These are phyloP conservation scores for Fagus crenata DNA, from an alignment of 306 rosid genomes.

Conservation along the genomic window DNA sequence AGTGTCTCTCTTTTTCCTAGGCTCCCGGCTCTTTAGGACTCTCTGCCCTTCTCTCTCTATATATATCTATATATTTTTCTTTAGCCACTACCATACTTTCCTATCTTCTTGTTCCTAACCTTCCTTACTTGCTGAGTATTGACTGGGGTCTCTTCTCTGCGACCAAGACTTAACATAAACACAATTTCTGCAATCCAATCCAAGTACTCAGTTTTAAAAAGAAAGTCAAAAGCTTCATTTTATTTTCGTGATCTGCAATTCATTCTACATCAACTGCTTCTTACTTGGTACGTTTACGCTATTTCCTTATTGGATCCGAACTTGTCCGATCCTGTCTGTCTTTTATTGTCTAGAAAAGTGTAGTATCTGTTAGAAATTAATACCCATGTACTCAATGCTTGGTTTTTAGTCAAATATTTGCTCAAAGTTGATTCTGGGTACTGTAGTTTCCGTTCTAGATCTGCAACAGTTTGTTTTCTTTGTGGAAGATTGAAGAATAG, in stretches of 20 bases:
- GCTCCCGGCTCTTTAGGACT: neutral
- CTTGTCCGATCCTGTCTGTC: neutral
- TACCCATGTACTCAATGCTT: neutral
- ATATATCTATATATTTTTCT: neutral
- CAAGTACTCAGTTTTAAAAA: neutral
- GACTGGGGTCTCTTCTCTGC: neutral
- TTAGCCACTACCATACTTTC: neutral
- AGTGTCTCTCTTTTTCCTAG: neutral
- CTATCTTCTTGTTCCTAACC: neutral
- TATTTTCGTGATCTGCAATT: neutral
- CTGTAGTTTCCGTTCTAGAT: constrained; percentile 34
- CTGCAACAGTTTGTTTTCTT: constrained; percentile 18
- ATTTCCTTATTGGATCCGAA: neutral
- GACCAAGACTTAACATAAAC: neutral
- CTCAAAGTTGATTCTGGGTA: constrained; percentile 26
- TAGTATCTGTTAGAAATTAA: neutral
- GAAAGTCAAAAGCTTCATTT: neutral
- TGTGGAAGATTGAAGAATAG: neutral
- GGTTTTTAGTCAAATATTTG: neutral
- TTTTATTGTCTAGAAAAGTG: no score
- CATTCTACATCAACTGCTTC: neutral
- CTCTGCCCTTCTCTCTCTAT: neutral
- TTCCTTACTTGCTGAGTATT: neutral
- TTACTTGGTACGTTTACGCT: neutral
- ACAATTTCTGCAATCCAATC: neutral